These are phyloP conservation scores for Penicillium hesseltinei DNA, from an alignment of 2,329 filamentous ascomycete genomes.

Conservation along the genomic window DNA sequence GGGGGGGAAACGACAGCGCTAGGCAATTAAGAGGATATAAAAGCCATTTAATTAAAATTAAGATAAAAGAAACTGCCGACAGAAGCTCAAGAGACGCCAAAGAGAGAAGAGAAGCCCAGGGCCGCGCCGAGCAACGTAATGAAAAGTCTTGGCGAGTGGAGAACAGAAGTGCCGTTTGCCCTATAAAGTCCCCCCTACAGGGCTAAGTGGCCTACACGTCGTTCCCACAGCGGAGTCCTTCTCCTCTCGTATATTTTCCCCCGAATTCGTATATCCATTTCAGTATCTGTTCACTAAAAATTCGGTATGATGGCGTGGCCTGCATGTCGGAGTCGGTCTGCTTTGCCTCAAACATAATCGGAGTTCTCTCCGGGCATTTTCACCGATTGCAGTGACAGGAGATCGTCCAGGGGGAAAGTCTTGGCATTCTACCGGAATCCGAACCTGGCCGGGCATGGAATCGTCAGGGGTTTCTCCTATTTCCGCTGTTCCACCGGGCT, in stretches of 20 bases:
- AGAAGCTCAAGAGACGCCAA: neutral
- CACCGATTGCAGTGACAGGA: neutral
- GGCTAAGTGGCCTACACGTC: neutral
- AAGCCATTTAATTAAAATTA: conserved; percentile 7
- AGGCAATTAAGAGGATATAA: conserved; percentile 1
- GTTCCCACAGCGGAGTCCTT: conserved; percentile 9
- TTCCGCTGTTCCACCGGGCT: neutral
- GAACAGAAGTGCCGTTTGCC: conserved; percentile 15
- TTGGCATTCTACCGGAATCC: conserved; percentile 13
- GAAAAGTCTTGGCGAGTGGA: conserved; percentile 26
- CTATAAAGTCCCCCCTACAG: neutral
- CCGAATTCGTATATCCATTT: neutral
- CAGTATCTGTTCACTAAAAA: neutral
- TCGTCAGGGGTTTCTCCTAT: conserved; percentile 2
- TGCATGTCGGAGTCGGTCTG: neutral
- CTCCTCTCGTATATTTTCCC: conserved; percentile 12
- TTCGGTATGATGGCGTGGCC: neutral
- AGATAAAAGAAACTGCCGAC: neutral
- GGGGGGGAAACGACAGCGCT: neutral
- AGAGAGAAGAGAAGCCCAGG: neutral
- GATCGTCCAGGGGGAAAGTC: conserved; percentile 3
- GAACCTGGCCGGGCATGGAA: neutral
- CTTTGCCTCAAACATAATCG: neutral
- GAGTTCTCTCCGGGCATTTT: neutral
- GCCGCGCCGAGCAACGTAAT: conserved; percentile 8